phyloP scores from a whole-genome alignment of 306 rosid genomes.

The Lathyrus tuberosus region DNA sequence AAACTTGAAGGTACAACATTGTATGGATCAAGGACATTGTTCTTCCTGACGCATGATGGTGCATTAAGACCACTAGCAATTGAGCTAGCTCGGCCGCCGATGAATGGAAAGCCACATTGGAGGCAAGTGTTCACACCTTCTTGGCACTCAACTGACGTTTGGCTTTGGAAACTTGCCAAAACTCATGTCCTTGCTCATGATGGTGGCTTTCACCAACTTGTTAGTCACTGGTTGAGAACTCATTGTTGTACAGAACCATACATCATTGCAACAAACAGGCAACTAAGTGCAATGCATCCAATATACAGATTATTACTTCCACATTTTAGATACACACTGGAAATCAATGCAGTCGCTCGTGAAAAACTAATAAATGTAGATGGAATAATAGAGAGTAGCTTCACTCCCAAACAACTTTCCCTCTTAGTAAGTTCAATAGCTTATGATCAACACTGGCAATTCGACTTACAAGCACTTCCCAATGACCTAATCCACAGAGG shows the following conservation, averaged over 20 bases:
- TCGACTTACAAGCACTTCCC: too few relatives aligned
- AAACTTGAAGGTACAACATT: slow-evolving; percentile 62
- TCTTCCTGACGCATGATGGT: slow-evolving; percentile 53
- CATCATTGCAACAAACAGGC: slow-evolving; percentile 64
- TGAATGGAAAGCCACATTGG: slow-evolving; percentile 72
- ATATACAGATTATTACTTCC: too few relatives aligned
- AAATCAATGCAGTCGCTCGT: slow-evolving; percentile 86
- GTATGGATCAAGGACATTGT: slow-evolving; percentile 79
- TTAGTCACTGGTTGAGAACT: slow-evolving; percentile 87
- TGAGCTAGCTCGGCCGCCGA: slow-evolving; percentile 75
- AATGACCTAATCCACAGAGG: too few relatives aligned
- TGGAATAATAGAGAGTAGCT: slow-evolving; percentile 62
- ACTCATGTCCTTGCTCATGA: slow-evolving; percentile 88
- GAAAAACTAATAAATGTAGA: slow-evolving; percentile 57
- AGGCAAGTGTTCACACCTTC: slow-evolving; percentile 54
- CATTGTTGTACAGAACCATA: slow-evolving; percentile 83
- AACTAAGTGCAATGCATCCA: too few relatives aligned
- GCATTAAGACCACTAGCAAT: slow-evolving; percentile 72
- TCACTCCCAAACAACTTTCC: slow-evolving; percentile 60
- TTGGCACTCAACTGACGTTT: slow-evolving; percentile 68
- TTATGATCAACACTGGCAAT: too few relatives aligned
- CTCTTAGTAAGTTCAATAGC: slow-evolving; percentile 52
- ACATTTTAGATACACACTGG: slow-evolving; percentile 90
- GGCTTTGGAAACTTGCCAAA: slow-evolving; percentile 96
- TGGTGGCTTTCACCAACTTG: slow-evolving; percentile 81